Base-by-base conservation (phyloP, 805 yeast genomes). In the Ogataea minuta region DNA sequence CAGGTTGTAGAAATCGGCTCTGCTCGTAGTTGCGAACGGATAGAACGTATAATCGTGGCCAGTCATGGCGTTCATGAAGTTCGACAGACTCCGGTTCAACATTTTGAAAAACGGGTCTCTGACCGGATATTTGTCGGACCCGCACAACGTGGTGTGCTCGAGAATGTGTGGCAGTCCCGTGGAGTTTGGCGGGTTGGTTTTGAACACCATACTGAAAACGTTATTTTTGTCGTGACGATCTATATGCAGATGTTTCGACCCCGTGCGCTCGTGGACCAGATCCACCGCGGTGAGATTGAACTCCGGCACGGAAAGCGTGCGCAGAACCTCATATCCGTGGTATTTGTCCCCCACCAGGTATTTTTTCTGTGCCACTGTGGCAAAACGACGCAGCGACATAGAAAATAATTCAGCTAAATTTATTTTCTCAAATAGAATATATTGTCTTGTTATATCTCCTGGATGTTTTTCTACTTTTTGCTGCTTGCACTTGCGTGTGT, bases 51-150 rank as follows among this genome's bases (percentile, higher is more conserved):
- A 90, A 63, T 93, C 98, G 52, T 85, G 90, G 15, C 95, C 99
- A 0, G 99, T 93, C 96, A 93, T 87, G 7, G 99, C 99, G 60
- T 93, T 93, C 99, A 93, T 93, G 63, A 89, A 93, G 60, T 88
- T 93, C 23, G 96, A 81, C 54, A 93, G 67, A n/a, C 97, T 88
- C 48, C 97, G 68, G 60, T 89, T 91, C 43, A 91, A 70, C 99
- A 93, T 93, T 60, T 91, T 91, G 75, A 93, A 93, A 62, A 93
- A 93, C 2, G 99, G 99, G 63, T 93, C 99, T 50, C 97, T 71
- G 1, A 93, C 96, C 2, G 97, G 97, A 60, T 79, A 93, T 56
- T 83, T 84, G 41, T 75, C 70, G 1, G 97, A 89, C 2, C 99
- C 99, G 66, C 99, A 93, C 23, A 93, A 67, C 1, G 98, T 90